Evolutionary conservation across 2,329 filamentous ascomycete genomes (phyloP).

Genomic region (Ceratocystis smalleyi): DNA sequence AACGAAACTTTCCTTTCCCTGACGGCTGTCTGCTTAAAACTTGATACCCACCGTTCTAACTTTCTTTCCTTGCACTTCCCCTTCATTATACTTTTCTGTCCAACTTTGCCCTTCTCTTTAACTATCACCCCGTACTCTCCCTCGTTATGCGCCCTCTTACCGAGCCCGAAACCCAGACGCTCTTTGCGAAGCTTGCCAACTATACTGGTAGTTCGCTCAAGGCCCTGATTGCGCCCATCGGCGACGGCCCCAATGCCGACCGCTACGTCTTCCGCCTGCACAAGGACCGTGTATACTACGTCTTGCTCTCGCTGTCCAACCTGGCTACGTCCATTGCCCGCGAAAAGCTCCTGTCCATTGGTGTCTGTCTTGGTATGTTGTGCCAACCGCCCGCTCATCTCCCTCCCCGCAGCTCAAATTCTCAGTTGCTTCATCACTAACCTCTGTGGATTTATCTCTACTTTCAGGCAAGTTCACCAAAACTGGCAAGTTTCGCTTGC

Average conservation of each 20-base stretch:
- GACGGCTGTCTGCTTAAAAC: neutral
- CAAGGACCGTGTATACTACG: constrained; percentile 77
- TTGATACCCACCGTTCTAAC: neutral
- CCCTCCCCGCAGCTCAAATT: neutral
- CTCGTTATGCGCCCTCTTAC: constrained; percentile 63
- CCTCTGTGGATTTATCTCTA: neutral
- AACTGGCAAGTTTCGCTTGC: constrained; percentile 84
- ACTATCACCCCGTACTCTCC: neutral
- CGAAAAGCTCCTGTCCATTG: constrained; percentile 70
- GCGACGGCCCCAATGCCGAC: constrained; percentile 52
- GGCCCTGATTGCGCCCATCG: constrained; percentile 61
- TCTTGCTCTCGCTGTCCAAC: constrained; percentile 78
- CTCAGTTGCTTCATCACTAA: neutral
- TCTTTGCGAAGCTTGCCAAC: constrained; percentile 85
- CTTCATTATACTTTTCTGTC: neutral
- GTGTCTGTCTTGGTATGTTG: constrained; percentile 56
- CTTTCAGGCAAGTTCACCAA: constrained; percentile 77
- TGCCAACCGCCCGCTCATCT: neutral
- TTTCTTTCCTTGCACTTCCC: neutral
- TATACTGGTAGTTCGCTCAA: constrained; percentile 82
- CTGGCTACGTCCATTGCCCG: constrained; percentile 73
- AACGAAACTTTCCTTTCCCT: neutral
- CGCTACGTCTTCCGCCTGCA: constrained; percentile 77
- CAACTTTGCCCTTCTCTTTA: constrained; percentile 1
- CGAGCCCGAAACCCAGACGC: constrained; percentile 60